These are phyloP conservation scores for Pittosporum tobira DNA, from an alignment of 129 eudicot species.

Conservation along the genomic window DNA sequence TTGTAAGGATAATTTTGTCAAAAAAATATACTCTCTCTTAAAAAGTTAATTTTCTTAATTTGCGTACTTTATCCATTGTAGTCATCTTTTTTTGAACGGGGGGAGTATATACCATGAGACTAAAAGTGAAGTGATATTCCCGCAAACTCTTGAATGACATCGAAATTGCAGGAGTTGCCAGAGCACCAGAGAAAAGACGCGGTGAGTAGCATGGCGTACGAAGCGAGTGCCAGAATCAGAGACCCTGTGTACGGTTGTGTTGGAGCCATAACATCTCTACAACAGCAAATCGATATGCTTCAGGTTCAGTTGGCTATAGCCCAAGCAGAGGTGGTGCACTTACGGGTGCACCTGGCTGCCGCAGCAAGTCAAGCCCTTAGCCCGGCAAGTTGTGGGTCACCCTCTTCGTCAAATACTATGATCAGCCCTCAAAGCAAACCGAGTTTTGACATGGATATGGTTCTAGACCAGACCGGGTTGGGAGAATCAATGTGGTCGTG, in stretches of 20 bases:
- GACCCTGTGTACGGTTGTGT: conserved; percentile 53
- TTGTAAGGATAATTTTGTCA: too few species aligned
- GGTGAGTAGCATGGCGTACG: conserved; percentile 46
- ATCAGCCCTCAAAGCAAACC: not conserved
- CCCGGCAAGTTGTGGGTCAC: not conserved
- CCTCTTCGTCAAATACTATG: not conserved
- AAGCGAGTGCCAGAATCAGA: too few species aligned
- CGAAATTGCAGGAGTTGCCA: conserved; percentile 38
- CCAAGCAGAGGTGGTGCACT: conserved; percentile 34
- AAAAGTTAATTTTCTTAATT: too few species aligned
- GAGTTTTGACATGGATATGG: not conserved
- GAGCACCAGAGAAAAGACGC: conserved; percentile 38
- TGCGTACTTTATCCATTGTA: too few species aligned
- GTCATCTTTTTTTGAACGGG: too few species aligned
- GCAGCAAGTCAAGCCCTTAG: not conserved
- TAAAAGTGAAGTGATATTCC: too few species aligned
- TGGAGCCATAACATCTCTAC: conserved; percentile 37
- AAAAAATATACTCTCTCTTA: too few species aligned
- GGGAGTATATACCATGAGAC: too few species aligned
- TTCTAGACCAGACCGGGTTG: not conserved
- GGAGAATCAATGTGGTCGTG: conserved; percentile 3
- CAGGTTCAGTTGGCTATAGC: conserved; percentile 38
- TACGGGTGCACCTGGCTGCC: not conserved
- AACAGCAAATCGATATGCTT: conserved; percentile 33
- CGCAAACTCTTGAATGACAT: too few species aligned